phyloP scores from a whole-genome alignment of 1,284 basidiomycete species.

The Sanghuangporus baumii region DNA sequence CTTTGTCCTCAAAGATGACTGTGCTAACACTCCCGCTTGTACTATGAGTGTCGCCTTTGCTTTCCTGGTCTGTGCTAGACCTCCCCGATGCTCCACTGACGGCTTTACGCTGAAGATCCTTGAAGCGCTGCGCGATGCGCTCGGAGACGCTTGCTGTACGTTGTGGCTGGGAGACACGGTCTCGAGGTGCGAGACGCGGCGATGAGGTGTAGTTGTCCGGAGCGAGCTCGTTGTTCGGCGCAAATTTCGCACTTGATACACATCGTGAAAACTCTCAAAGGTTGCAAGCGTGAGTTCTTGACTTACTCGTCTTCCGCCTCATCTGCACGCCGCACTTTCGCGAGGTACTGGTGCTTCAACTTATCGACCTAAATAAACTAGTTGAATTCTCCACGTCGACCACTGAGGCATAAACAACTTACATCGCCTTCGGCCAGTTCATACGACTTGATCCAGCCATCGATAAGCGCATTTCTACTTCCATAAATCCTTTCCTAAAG shows the following conservation, averaged over 20 bases:
- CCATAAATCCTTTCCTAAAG: conserved; percentile 52
- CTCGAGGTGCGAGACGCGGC: conserved; percentile 56
- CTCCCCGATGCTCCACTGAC: conserved; percentile 33
- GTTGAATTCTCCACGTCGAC: background rate
- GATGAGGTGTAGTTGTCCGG: conserved; percentile 71
- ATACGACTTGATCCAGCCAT: conserved; percentile 67
- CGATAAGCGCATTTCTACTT: conserved; percentile 53
- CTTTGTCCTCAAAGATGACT: conserved; percentile 27
- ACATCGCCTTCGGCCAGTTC: conserved; percentile 60
- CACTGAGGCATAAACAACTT: conserved; percentile 16
- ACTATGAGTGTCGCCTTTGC: background rate
- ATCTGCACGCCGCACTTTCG: conserved; percentile 75
- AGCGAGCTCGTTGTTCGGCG: conserved; percentile 53
- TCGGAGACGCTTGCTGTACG: conserved; percentile 70
- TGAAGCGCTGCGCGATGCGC: conserved; percentile 67
- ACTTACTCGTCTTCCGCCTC: conserved; percentile 88
- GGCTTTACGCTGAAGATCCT: conserved; percentile 63
- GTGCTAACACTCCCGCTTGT: conserved; percentile 10
- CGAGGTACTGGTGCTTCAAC: conserved; percentile 71
- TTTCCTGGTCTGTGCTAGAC: conserved; percentile 20
- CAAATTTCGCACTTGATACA: conserved; percentile 68
- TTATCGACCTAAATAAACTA: conserved; percentile 42
- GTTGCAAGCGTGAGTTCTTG: background rate
- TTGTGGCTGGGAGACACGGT: conserved; percentile 37
- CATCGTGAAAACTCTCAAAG: conserved; percentile 11